phyloP scores from a whole-genome alignment of 169 alveolate genomes.

The Perkinsus marinus region DNA sequence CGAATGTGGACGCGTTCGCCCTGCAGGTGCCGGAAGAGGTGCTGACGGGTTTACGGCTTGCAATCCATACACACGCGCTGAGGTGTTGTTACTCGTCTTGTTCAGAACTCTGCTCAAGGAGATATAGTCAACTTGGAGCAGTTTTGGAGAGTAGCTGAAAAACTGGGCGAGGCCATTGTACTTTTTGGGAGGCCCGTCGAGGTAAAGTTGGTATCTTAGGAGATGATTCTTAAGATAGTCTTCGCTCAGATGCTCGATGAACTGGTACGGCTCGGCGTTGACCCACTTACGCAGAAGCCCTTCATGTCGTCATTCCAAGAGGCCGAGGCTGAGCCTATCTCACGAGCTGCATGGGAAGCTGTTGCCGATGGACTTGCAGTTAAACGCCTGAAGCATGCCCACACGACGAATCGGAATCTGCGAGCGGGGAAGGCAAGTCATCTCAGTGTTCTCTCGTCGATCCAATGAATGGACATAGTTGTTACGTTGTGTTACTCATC shows the following conservation, averaged over 20 bases:
- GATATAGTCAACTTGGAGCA: background rate
- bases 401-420: background rate
- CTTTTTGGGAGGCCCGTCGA: background rate
- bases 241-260: background rate
- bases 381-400: background rate
- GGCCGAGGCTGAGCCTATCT: background rate
- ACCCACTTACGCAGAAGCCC: background rate
- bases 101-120: background rate
- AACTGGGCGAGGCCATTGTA: background rate
- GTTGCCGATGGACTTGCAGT: background rate
- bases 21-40: background rate
- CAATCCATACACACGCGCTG: background rate
- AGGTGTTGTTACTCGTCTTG: background rate
- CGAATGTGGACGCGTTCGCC: background rate
- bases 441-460: background rate
- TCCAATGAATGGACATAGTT: too few species aligned
- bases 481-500: too few species aligned
- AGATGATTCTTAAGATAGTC: too few species aligned
- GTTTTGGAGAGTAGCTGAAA: background rate
- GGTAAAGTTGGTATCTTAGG: too few species aligned
- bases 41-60: background rate
- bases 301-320: background rate
- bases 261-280: background rate
- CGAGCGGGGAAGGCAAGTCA: background rate
- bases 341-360: background rate